A percentile compares a stretch with the other conserved stretches of the same genome.
phyloP scores from a whole-genome alignment of 208 protist genomes.

The Porcisia hertigi region DNA sequence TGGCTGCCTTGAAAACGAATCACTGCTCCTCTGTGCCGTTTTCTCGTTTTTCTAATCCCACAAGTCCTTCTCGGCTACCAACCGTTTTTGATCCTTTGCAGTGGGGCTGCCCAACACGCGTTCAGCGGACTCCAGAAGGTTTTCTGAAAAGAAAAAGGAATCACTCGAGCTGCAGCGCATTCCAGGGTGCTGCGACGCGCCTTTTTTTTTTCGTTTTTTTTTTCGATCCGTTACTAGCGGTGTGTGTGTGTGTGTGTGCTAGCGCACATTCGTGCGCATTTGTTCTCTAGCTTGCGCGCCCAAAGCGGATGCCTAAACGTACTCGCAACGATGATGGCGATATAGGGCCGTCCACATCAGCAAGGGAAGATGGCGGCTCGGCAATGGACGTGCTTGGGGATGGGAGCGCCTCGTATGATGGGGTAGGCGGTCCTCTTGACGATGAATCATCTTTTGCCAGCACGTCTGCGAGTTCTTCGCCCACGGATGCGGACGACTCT shows the following conservation, averaged over 20 bases:
- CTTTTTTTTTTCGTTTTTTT: not conserved
- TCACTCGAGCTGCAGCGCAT: not conserved
- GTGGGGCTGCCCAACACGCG: not conserved
- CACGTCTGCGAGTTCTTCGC: slow-evolving; percentile 19
- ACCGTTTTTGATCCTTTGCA: not conserved
- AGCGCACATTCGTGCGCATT: not conserved
- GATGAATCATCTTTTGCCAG: slow-evolving; percentile 11
- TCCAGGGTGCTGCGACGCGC: not conserved
- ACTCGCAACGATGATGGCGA: slow-evolving; percentile 6
- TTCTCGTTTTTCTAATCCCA: not conserved
- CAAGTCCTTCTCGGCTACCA: not conserved
- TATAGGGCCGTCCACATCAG: not conserved
- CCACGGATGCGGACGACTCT: slow-evolving; percentile 18
- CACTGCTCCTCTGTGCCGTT: not conserved
- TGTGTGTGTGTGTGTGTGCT: too few species aligned
- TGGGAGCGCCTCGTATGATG: not conserved
- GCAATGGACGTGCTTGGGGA: not conserved
- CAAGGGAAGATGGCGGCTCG: not conserved
- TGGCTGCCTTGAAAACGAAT: not conserved
- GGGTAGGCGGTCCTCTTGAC: slow-evolving; percentile 4
- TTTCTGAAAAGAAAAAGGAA: too few species aligned
- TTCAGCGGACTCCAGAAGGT: not conserved
- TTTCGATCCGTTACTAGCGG: not conserved
- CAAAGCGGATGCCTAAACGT: slow-evolving; percentile 20
- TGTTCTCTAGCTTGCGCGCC: not conserved